phyloP scores from a whole-genome alignment of 2,329 filamentous ascomycete genomes.

The Cladosporium sp. region DNA sequence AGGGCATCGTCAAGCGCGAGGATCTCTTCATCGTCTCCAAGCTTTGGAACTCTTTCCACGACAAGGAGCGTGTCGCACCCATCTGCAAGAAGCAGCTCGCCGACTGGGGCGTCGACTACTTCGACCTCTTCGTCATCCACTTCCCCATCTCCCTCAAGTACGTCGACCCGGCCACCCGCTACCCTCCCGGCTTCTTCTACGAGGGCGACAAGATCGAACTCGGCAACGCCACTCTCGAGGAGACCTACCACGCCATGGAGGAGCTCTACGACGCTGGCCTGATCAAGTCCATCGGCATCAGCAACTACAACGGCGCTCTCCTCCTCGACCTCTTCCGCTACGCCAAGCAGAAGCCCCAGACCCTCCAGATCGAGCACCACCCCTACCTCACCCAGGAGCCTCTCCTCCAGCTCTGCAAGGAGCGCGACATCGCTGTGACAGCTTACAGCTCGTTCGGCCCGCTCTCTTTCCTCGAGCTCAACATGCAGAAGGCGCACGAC shows the following conservation, averaged over 20 bases:
- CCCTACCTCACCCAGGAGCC: constrained; percentile 76
- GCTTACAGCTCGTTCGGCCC: constrained; percentile 84
- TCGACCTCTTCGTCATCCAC: constrained; percentile 75
- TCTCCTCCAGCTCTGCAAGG: constrained; percentile 65
- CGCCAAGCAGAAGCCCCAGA: constrained; percentile 68
- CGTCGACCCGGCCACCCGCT: constrained; percentile 72
- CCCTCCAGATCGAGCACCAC: constrained; percentile 87
- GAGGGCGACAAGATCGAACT: constrained; percentile 60
- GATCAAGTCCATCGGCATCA: constrained; percentile 70
- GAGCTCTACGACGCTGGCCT: constrained; percentile 64
- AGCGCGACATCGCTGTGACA: constrained; percentile 68
- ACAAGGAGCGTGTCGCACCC: constrained; percentile 69
- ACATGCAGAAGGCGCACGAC: constrained; percentile 63
- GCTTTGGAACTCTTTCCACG: constrained; percentile 91
- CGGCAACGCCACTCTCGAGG: constrained; percentile 68
- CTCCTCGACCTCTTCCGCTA: constrained; percentile 77
- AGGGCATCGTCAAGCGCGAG: constrained; percentile 75
- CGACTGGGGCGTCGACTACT: constrained; percentile 83
- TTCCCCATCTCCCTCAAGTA: constrained; percentile 85
- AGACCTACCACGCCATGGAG: constrained; percentile 83
- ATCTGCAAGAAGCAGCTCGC: constrained; percentile 72
- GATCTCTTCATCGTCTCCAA: constrained; percentile 92
- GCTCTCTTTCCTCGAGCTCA: constrained; percentile 71
- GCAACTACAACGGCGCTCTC: constrained; percentile 76
- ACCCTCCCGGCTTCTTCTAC: constrained; percentile 72